Evolutionary conservation across 2,329 filamentous ascomycete genomes (phyloP).

Genomic region (Pseudogymnoascus sp.): DNA sequence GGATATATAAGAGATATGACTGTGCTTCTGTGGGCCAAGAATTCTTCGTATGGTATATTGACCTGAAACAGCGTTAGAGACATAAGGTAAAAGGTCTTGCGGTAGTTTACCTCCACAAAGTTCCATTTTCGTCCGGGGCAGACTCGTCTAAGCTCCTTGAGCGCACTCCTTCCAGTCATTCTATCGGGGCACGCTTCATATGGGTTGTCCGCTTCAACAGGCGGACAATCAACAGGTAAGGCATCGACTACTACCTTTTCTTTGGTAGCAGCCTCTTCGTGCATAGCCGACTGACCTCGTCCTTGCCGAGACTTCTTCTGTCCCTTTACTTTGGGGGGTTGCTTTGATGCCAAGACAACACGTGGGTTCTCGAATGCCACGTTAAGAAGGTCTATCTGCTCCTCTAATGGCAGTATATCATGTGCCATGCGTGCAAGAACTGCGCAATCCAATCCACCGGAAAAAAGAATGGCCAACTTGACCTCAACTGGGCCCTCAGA

Average conservation of each 20-base stretch:
- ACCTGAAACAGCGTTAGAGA: constrained; percentile 40
- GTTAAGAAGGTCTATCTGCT: constrained; percentile 81
- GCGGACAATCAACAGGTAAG: background rate
- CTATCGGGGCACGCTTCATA: constrained; percentile 89
- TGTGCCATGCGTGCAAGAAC: constrained; percentile 74
- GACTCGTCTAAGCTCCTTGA: constrained; percentile 59
- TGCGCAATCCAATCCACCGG: constrained; percentile 88
- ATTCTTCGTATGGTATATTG: constrained; percentile 74
- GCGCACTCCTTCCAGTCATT: constrained; percentile 72
- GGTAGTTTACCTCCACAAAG: constrained; percentile 59
- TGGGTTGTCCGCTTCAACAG: constrained; percentile 26
- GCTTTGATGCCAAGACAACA: constrained; percentile 49
- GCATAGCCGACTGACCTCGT: background rate
- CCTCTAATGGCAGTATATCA: constrained; percentile 59
- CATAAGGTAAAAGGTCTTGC: constrained; percentile 10
- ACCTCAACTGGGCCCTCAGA: constrained; percentile 31
- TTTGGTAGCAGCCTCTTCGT: background rate
- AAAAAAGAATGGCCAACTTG: constrained; percentile 76
- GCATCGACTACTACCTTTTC: background rate
- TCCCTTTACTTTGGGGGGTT: constrained; percentile 24
- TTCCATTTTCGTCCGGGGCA: constrained; percentile 70
- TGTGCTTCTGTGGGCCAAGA: constrained; percentile 55
- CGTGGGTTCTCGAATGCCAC: constrained; percentile 95
- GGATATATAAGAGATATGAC: constrained; percentile 77
- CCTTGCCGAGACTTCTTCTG: constrained; percentile 14